A percentile compares a stretch with the other conserved stretches of the same genome.
phyloP scores from a whole-genome alignment of 805 yeast genomes.

The Metschnikowia reukaufii region DNA sequence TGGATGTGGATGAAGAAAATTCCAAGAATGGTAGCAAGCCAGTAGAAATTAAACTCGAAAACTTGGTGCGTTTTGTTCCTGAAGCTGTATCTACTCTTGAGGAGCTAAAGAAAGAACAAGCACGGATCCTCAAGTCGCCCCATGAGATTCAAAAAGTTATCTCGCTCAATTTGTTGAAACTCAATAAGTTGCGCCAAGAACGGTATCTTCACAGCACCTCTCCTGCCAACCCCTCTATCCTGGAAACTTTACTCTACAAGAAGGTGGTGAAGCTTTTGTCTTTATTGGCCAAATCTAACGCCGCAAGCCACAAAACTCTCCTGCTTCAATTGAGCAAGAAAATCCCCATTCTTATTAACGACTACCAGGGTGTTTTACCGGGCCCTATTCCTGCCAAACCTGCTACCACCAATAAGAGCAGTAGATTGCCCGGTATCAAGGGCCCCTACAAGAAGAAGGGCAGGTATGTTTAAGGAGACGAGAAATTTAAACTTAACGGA shows the following conservation, averaged over 20 bases:
- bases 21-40: neutral
- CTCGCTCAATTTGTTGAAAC: slow-evolving; percentile 30
- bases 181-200: slow-evolving; percentile 43
- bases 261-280: slow-evolving; percentile 31
- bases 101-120: slow-evolving; percentile 27
- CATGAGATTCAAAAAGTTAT: slow-evolving; percentile 35
- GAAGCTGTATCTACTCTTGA: slow-evolving; percentile 26
- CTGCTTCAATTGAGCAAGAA: slow-evolving; percentile 35
- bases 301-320: slow-evolving; percentile 27
- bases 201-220: slow-evolving; percentile 33
- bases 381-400: slow-evolving; percentile 41
- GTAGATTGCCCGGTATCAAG: slow-evolving; percentile 40
- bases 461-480: slow-evolving; percentile 3
- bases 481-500: neutral
- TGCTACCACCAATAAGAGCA: slow-evolving; percentile 17
- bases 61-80: slow-evolving; percentile 39
- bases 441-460: slow-evolving; percentile 41
- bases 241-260: slow-evolving; percentile 31
- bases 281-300: slow-evolving; percentile 32
- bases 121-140: slow-evolving; percentile 27
- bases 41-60: slow-evolving; percentile 28
- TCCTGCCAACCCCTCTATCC: slow-evolving; percentile 26
- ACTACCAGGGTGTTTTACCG: slow-evolving; percentile 79
- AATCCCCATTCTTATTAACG: slow-evolving; percentile 70
- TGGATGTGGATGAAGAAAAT: slow-evolving; percentile 1